Evolutionary conservation across 768 basidiomycete genomes (phyloP).

Genomic region (Megacollybia marginata): DNA sequence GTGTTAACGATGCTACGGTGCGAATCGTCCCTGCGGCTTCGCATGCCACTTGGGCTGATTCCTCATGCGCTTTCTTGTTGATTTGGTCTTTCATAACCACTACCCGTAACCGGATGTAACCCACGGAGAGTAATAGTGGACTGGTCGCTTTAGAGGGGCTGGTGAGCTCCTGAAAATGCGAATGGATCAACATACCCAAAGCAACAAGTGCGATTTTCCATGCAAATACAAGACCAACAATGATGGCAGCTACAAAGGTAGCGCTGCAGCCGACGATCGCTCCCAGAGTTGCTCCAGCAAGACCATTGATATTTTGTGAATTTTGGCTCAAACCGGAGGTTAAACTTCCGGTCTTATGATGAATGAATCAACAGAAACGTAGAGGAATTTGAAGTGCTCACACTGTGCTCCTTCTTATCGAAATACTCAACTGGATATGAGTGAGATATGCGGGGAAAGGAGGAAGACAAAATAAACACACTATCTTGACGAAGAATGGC

Average conservation of each 20-base stretch:
- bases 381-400: neutral
- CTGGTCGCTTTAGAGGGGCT: constrained; percentile 44
- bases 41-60: constrained; percentile 82
- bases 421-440: constrained; percentile 65
- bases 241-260: constrained; percentile 1
- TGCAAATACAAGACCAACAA: constrained; percentile 72
- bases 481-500: constrained; percentile 86
- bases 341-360: constrained; percentile 54
- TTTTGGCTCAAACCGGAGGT: constrained; percentile 77
- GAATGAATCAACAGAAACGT: constrained; percentile 2
- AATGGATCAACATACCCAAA: constrained; percentile 45
- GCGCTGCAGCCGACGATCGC: constrained; percentile 33
- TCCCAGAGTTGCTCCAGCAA: constrained; percentile 84
- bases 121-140: constrained; percentile 62
- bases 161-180: neutral
- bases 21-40: constrained; percentile 88
- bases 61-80: constrained; percentile 75
- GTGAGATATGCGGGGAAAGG: neutral
- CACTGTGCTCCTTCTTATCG: constrained; percentile 75
- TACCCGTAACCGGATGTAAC: constrained; percentile 81
- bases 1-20: constrained; percentile 82
- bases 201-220: constrained; percentile 80
- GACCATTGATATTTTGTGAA: constrained; percentile 82
- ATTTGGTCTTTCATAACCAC: constrained; percentile 82
- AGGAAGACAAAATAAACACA: constrained; percentile 22